Evolutionary conservation across 1,139 yeast genomes (phyloP), one percentile per base, ranked within the genome.

Genomic region (Zygoascus meyerae): DNA sequence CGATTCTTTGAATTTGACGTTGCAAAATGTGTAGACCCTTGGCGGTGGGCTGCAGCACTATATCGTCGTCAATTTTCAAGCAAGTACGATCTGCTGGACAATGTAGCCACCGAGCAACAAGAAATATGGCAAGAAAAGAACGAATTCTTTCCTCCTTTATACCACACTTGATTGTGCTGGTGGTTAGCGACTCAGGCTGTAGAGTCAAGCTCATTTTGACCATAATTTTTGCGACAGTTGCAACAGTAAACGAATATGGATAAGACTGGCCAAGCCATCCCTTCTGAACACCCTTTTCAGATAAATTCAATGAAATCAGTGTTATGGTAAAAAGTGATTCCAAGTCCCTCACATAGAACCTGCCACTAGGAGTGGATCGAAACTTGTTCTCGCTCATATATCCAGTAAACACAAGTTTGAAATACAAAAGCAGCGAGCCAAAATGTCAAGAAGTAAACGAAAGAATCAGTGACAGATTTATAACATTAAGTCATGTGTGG

Each of bases 21-120:
- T 77, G 78, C 1, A 90, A 65, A 0, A 87, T 62, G 0, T 89
- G 81, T 3, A 87, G 78, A 1, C 97, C 98, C 60, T 92, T 92
- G 0, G 97, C 92, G 0, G 97, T 87, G 4, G 96, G 95, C 58
- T 90, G 97, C 32, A 89, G 61, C 26, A 52, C 32, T 4, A 48
- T 48, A 11, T 52, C 46, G 1, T 37, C 41, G 10, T 54, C 50
- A 14, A 54, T 48, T 9, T 48, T 49, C 17, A 48, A 41, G 7
- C 58, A 48, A 1, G 63, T 59, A 0, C 94, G 71, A 55, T 84
- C 90, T 6, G 77, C 75, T 0, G 95, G 96, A 18, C 81, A 77
- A 60, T 89, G 95, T 9, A 90, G 56, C 4, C 89, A 66, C 50
- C 79, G 81, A 0, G 94, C 86, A 1, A 70, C 70, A 70, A 79